Evolutionary conservation across 192 early-diverging fungal genomes (phyloP), one percentile per base, ranked within the genome.

Genomic region (Geranomyces michiganensis): DNA sequence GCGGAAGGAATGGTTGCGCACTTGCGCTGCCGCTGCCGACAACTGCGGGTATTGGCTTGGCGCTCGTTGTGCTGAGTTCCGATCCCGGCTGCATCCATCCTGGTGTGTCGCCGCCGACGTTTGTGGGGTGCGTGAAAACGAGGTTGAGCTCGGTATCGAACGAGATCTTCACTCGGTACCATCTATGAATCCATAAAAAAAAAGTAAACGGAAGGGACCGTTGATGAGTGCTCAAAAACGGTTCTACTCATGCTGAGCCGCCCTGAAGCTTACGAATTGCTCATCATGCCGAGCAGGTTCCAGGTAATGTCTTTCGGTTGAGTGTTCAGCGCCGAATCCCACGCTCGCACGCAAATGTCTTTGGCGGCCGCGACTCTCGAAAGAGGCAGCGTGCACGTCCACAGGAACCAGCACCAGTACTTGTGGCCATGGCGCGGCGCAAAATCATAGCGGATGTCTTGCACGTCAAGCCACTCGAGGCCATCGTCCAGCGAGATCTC

Each of bases 221-320:
- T 8, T 24, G 26, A 43, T 36, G 19, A 43, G 12, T 27, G 62
- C 12, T 21, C 24, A 78, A 32, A 47, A 47, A 10, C 46, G 19
- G 46, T n/a, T n/a, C n/a, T n/a, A n/a, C n/a, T n/a, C n/a, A n/a
- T n/a, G n/a, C n/a, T n/a, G n/a, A n/a, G n/a, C n/a, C n/a, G 46
- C 12, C 12, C 46, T 12, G 51, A 26, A 15, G 60, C 77, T 41
- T 49, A 79, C 26, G 81, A 31, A 56, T 81, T 90, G 72, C 92
- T 90, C 87, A 90, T 88, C 89, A 92, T 91, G 30, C 90, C 90
- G 84, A 90, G 85, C 15, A 91, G 68, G 65, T 92, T 92, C 89
- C 89, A 90, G 15, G 82, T 87, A 44, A 78, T 43, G 19, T 86
- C 65, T 31, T 74, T 55, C 12, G 89, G 89, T 65, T 90, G 89